A percentile compares a stretch with the other conserved stretches of the same genome.
phyloP scores from a whole-genome alignment of 331 rosid species.

The Quercus phellos region DNA sequence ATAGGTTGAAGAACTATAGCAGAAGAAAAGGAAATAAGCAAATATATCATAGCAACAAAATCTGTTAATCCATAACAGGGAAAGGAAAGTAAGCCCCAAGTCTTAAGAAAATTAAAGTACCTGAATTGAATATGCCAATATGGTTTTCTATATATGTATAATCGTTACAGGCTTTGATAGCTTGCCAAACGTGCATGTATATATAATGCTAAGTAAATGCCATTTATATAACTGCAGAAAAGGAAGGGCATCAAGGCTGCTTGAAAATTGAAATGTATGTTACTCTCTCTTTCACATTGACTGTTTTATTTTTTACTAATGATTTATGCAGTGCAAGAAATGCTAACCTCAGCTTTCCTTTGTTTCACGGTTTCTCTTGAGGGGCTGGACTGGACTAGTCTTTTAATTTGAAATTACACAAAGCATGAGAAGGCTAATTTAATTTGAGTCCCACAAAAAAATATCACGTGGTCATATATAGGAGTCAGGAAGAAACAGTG shows the following conservation, averaged over 20 bases:
- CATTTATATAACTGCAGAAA: constrained; percentile 12
- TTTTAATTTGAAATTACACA: too few relatives aligned
- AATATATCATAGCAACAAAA: not conserved
- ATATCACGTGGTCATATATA: constrained; percentile 4
- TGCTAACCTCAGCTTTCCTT: not conserved
- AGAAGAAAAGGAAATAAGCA: not conserved
- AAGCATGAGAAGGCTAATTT: not conserved
- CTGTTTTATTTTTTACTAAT: not conserved
- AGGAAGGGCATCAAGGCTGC: constrained; percentile 6
- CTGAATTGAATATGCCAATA: constrained; percentile 9
- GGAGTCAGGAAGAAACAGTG: not conserved
- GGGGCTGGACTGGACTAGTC: not conserved
- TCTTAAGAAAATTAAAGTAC: constrained; percentile 16
- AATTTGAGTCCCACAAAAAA: not conserved
- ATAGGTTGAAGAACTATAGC: not conserved
- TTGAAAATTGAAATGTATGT: constrained; percentile 6
- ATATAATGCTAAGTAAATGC: constrained; percentile 28
- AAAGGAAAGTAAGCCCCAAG: not conserved
- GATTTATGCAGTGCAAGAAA: not conserved
- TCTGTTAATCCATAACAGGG: not conserved
- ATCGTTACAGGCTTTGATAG: constrained; percentile 5
- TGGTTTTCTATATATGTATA: not conserved
- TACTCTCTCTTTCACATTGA: not conserved
- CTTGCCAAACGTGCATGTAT: constrained; percentile 24
- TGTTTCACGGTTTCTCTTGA: not conserved